phyloP scores from a whole-genome alignment of 768 basidiomycete species.

The Lentinula guzmanii region DNA sequence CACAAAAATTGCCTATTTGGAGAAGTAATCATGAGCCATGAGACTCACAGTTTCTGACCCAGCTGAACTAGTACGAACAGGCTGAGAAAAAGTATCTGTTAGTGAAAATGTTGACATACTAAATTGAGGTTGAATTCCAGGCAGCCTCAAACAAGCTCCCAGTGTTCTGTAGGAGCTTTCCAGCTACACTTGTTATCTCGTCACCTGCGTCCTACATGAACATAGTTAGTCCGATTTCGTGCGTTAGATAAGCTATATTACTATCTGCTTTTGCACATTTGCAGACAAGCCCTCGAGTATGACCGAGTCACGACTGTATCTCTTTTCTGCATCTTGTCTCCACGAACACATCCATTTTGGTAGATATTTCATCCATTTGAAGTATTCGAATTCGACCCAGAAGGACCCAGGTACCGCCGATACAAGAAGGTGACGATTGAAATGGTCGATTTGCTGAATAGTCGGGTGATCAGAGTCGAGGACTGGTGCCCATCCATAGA shows the following conservation, averaged over 20 bases:
- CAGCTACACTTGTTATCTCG: background rate
- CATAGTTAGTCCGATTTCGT: background rate
- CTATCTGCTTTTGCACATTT: background rate
- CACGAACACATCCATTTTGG: slow-evolving; percentile 21
- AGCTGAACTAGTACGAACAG: background rate
- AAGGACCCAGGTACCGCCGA: slow-evolving; percentile 24
- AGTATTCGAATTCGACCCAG: slow-evolving; percentile 25
- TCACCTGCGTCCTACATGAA: background rate
- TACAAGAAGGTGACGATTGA: slow-evolving; percentile 15
- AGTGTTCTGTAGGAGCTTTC: background rate
- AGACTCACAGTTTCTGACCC: slow-evolving; percentile 3
- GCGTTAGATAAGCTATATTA: background rate
- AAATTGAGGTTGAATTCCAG: background rate
- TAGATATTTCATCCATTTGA: slow-evolving; percentile 18
- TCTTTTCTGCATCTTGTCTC: slow-evolving; percentile 17
- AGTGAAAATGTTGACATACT: slow-evolving; percentile 4
- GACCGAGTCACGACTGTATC: slow-evolving; percentile 11
- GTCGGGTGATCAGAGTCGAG: slow-evolving; percentile 9
- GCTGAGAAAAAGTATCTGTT: background rate
- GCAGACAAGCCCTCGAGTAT: slow-evolving; percentile 12
- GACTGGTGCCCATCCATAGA: slow-evolving; percentile 13
- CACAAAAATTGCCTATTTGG: too few relatives aligned
- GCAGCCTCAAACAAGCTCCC: background rate
- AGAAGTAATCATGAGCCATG: background rate
- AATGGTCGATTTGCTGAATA: slow-evolving; percentile 10